Percentiles rank a stretch among this genome's conserved stretches.
Evolutionary conservation across 1,284 basidiomycete species (phyloP).

Genomic region (Meripilus lineatus): DNA sequence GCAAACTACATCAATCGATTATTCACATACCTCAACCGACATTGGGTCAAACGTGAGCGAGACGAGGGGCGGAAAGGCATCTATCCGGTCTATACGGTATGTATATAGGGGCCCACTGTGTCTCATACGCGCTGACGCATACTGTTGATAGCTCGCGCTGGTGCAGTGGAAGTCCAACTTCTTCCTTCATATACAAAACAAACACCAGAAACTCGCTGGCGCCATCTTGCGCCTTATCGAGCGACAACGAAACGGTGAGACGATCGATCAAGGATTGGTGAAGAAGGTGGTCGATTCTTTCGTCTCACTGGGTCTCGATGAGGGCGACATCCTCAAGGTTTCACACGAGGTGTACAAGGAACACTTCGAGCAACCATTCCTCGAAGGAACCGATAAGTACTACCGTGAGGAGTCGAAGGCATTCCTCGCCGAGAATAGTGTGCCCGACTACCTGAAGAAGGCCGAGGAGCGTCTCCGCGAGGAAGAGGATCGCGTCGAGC

Average conservation of each 20-base stretch:
- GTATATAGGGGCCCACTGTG: slow-evolving; percentile 26
- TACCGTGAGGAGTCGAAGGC: slow-evolving; percentile 90
- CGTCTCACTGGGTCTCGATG: slow-evolving; percentile 94
- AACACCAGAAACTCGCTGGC: slow-evolving; percentile 77
- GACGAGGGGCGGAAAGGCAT: slow-evolving; percentile 97
- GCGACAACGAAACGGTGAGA: slow-evolving; percentile 91
- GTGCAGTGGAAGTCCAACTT: slow-evolving; percentile 95
- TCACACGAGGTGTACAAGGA: slow-evolving; percentile 94
- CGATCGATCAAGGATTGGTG: slow-evolving; percentile 89
- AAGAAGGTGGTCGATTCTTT: slow-evolving; percentile 98
- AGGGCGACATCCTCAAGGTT: slow-evolving; percentile 85
- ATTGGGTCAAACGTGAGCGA: slow-evolving; percentile 98
- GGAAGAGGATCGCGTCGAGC: slow-evolving; percentile 93
- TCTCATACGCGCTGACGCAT: slow-evolving; percentile 3
- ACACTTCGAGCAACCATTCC: slow-evolving; percentile 88
- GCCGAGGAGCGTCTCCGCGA: slow-evolving; percentile 91
- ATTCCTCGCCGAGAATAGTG: slow-evolving; percentile 87
- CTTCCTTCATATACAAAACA: slow-evolving; percentile 84
- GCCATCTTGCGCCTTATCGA: slow-evolving; percentile 90
- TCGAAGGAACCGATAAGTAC: slow-evolving; percentile 85
- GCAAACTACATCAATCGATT: slow-evolving; percentile 95
- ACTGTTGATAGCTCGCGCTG: slow-evolving; percentile 70
- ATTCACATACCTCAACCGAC: slow-evolving; percentile 96
- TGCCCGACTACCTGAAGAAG: slow-evolving; percentile 97
- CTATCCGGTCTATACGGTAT: slow-evolving; percentile 93